phyloP scores from a whole-genome alignment of 106 monocot species.

The Dioscorea zingiberensis region DNA sequence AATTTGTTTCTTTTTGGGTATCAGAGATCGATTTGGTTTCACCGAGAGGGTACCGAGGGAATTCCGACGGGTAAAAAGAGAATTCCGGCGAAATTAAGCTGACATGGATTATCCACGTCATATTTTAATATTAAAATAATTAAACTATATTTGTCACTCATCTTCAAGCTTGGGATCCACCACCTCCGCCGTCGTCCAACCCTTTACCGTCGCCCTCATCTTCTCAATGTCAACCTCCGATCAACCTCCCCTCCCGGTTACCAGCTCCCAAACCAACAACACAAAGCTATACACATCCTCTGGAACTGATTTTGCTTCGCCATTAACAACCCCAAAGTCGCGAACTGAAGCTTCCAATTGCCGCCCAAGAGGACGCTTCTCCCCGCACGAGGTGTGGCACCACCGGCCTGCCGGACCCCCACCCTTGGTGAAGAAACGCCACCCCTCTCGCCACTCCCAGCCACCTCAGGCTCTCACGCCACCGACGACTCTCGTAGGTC shows the following conservation, averaged over 20 bases:
- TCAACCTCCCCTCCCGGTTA: slow-evolving; percentile 50
- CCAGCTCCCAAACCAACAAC: slow-evolving; percentile 58
- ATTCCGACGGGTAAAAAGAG: no score
- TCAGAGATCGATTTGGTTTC: no score
- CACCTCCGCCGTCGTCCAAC: slow-evolving; percentile 19
- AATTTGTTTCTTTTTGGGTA: no score
- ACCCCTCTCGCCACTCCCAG: slow-evolving; percentile 75
- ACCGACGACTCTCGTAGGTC: background rate
- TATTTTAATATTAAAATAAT: no score
- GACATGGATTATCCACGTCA: no score
- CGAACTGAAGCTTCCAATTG: slow-evolving; percentile 59
- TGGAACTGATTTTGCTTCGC: slow-evolving; percentile 19
- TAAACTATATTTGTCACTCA: no score
- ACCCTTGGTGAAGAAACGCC: slow-evolving; percentile 91
- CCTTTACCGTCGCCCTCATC: slow-evolving; percentile 40
- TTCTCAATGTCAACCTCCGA: slow-evolving; percentile 23
- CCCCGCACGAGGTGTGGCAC: slow-evolving; percentile 52
- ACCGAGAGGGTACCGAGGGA: no score
- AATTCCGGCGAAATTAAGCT: no score
- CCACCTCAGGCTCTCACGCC: slow-evolving; percentile 66
- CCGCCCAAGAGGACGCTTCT: slow-evolving; percentile 71
- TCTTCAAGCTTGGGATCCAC: slow-evolving; percentile 37
- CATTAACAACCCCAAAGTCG: slow-evolving; percentile 18
- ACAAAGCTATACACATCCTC: slow-evolving; percentile 71
- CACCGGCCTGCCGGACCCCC: slow-evolving; percentile 41